Conservation (phyloP, 1,284 basidiomycete genomes). For the Ganoderma sp. region DNA sequence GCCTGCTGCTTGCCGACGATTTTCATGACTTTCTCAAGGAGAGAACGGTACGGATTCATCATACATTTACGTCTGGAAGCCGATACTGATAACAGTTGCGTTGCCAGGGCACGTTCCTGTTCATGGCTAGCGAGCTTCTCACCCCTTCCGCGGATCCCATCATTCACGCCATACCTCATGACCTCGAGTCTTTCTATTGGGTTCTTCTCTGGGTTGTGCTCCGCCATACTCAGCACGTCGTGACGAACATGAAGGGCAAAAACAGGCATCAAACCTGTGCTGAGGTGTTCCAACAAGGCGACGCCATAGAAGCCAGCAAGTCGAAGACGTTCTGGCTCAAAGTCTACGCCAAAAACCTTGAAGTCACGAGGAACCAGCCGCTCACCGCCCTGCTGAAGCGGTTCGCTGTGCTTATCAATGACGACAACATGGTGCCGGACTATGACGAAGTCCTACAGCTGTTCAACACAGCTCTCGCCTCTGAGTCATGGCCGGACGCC, state of each 20-base stretch:
- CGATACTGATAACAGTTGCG: neutral
- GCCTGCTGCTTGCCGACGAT: neutral
- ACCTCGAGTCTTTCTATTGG: slow-evolving; percentile 28
- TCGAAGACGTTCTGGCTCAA: neutral
- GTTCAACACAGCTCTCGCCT: neutral
- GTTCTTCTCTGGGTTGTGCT: slow-evolving; percentile 25
- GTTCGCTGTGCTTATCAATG: neutral
- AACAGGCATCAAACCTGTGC: neutral
- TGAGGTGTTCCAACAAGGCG: neutral
- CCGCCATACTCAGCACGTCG: slow-evolving; percentile 13
- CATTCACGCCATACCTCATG: slow-evolving; percentile 11
- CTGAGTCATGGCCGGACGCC: neutral
- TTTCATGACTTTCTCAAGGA: neutral
- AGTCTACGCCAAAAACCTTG: neutral
- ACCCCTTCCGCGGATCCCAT: neutral
- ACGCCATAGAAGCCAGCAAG: neutral
- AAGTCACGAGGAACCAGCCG: neutral
- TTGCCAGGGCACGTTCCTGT: slow-evolving; percentile 25
- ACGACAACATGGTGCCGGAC: neutral
- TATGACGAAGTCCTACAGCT: neutral
- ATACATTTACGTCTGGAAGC: neutral
- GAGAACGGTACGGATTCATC: neutral
- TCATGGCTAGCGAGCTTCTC: slow-evolving; percentile 22
- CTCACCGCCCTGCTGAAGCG: neutral
- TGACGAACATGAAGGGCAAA: too few relatives aligned